A percentile compares a stretch with the other conserved stretches of the same genome.
Evolutionary conservation across 768 basidiomycete genomes (phyloP).

Genomic region (Auricularia sp.): DNA sequence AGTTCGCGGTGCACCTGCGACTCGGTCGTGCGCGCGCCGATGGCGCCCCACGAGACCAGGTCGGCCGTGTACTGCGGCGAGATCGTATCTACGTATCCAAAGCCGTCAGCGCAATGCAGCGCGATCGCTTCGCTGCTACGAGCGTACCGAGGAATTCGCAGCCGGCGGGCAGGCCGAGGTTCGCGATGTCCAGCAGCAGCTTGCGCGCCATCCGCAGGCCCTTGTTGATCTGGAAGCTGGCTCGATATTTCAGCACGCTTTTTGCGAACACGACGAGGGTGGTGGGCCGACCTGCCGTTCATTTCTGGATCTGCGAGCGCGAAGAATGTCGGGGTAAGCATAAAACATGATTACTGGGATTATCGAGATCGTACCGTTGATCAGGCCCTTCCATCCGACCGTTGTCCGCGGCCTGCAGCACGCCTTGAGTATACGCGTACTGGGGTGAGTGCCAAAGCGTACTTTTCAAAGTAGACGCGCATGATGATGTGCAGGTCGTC

Average conservation of each 20-base stretch:
- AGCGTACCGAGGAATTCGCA: too few species aligned
- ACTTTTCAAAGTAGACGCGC: slow-evolving; percentile 97
- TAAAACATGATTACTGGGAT: neutral
- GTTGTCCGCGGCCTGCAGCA: slow-evolving; percentile 60
- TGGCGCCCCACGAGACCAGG: slow-evolving; percentile 89
- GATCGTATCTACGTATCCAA: slow-evolving; percentile 37
- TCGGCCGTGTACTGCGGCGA: slow-evolving; percentile 88
- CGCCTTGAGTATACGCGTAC: too few species aligned
- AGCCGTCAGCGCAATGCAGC: too few species aligned
- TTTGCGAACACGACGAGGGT: too few species aligned
- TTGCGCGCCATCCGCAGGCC: slow-evolving; percentile 83
- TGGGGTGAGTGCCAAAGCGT: neutral
- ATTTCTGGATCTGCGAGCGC: slow-evolving; percentile 59
- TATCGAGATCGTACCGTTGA: slow-evolving; percentile 47
- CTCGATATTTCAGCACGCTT: neutral
- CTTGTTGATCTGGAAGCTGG: slow-evolving; percentile 88
- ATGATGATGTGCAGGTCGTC: slow-evolving; percentile 91
- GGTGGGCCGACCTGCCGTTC: slow-evolving; percentile 59
- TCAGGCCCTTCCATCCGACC: slow-evolving; percentile 97
- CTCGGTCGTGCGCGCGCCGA: slow-evolving; percentile 88
- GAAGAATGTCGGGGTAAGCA: too few species aligned
- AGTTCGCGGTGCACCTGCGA: slow-evolving; percentile 90
- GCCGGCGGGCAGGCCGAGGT: slow-evolving; percentile 86
- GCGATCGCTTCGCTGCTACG: too few species aligned
- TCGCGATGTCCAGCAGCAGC: slow-evolving; percentile 78